Evolutionary conservation across 306 rosid species (phyloP).

Genomic region (Myrica gale): DNA sequence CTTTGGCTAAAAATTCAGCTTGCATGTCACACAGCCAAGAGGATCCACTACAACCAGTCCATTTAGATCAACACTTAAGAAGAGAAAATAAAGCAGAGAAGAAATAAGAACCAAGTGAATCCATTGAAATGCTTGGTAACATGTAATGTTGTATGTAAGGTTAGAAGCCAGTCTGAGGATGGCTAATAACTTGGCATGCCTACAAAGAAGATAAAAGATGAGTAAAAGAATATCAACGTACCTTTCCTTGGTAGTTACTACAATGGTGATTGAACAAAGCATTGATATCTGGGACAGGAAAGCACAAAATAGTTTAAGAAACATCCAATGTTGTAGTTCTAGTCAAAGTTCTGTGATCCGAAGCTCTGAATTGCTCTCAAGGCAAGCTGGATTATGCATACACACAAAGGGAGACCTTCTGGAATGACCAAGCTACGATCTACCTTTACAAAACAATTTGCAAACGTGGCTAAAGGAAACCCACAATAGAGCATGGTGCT

Average conservation of each 20-base stretch:
- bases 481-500: not conserved
- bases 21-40: not conserved
- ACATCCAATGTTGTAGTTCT: slow-evolving; percentile 17
- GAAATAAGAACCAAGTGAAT: not conserved
- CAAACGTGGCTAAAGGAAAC: not conserved
- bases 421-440: not conserved
- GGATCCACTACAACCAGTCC: too few relatives aligned
- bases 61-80: not conserved
- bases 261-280: slow-evolving; percentile 76
- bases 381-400: slow-evolving; percentile 4
- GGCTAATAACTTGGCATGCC: slow-evolving; percentile 18
- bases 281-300: slow-evolving; percentile 66
- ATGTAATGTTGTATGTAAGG: too few relatives aligned
- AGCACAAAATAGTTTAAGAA: slow-evolving; percentile 9
- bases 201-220: slow-evolving; percentile 16
- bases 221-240: slow-evolving; percentile 33
- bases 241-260: slow-evolving; percentile 82
- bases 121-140: not conserved
- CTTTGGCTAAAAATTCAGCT: too few relatives aligned
- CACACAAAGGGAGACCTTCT: slow-evolving; percentile 2
- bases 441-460: not conserved
- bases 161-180: not conserved
- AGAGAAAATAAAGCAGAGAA: not conserved
- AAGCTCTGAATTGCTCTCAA: slow-evolving; percentile 18
- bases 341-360: not conserved